phyloP scores from a whole-genome alignment of 345 rosid species.

The Cardamine resedifolia region DNA sequence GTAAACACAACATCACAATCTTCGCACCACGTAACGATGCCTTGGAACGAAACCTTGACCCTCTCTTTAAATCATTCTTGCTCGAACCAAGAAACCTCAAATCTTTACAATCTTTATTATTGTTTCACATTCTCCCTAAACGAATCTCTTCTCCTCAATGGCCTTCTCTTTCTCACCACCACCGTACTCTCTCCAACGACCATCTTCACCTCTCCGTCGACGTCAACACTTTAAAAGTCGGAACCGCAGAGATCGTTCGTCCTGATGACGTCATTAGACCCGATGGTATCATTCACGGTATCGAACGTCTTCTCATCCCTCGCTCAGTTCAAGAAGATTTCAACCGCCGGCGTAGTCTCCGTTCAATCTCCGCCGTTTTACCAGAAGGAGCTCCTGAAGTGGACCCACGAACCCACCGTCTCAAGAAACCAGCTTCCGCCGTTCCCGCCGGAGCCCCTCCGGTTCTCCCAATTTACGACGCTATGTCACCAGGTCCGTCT shows the following conservation, averaged over 20 bases:
- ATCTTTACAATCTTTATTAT: constrained; percentile 69
- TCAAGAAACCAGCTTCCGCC: constrained; percentile 57
- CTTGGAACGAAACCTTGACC: constrained; percentile 77
- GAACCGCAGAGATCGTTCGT: constrained; percentile 44
- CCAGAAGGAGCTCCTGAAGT: constrained; percentile 79
- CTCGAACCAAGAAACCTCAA: constrained; percentile 87
- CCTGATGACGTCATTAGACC: constrained; percentile 55
- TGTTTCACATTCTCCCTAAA: constrained; percentile 74
- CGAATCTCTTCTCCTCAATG: constrained; percentile 55
- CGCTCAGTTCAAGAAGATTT: constrained; percentile 73
- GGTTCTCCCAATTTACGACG: constrained; percentile 73
- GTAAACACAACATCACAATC: constrained; percentile 79
- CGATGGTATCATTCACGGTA: constrained; percentile 77
- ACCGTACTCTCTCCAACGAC: constrained; percentile 52
- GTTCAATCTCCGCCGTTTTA: constrained; percentile 62
- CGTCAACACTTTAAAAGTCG: constrained; percentile 43
- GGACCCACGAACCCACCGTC: constrained; percentile 67
- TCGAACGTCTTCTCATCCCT: constrained; percentile 61
- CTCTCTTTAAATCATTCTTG: constrained; percentile 84
- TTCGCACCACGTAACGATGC: constrained; percentile 92
- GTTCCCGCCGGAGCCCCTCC: constrained; percentile 74
- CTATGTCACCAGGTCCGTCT: constrained; percentile 94
- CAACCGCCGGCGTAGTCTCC: constrained; percentile 60
- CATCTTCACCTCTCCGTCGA: constrained; percentile 49
- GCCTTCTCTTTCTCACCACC: constrained; percentile 42